A percentile compares a stretch with the other conserved stretches of the same genome.
These are phyloP conservation scores for Aurinia saxatilis DNA, from an alignment of 345 rosid genomes.

Conservation along the genomic window DNA sequence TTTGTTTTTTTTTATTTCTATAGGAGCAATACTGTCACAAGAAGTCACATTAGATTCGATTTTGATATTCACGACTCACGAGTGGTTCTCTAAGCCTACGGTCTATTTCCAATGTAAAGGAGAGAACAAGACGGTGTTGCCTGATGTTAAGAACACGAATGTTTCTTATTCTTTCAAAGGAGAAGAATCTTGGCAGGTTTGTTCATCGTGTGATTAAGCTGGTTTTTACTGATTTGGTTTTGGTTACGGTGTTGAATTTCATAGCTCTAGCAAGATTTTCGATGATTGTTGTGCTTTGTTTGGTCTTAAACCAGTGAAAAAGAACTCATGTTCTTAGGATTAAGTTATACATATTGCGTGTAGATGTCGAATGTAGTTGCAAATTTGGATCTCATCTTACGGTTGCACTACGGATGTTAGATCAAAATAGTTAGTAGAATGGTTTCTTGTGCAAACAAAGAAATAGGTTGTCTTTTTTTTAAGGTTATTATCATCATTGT, in stretches of 20 bases:
- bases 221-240: neutral
- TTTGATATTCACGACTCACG: conserved; percentile 43
- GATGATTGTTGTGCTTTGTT: neutral
- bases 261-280: neutral
- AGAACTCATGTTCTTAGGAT: neutral
- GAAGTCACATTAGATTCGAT: conserved; percentile 50
- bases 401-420: too few relatives aligned
- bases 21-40: conserved; percentile 42
- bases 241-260: neutral
- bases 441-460: too few relatives aligned
- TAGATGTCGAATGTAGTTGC: too few relatives aligned
- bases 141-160: conserved; percentile 42
- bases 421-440: too few relatives aligned
- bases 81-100: conserved; percentile 45
- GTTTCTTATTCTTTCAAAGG: conserved; percentile 47
- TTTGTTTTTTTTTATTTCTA: neutral
- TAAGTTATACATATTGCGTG: neutral
- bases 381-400: neutral
- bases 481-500: neutral
- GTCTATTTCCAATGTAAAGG: conserved; percentile 63
- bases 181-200: conserved; percentile 81
- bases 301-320: neutral
- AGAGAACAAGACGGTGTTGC: conserved; percentile 48
- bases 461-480: conserved; percentile 1
- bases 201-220: neutral